Conservation (phyloP, 2,329 filamentous ascomycete genomes). For the Fusarium ambrosium region DNA sequence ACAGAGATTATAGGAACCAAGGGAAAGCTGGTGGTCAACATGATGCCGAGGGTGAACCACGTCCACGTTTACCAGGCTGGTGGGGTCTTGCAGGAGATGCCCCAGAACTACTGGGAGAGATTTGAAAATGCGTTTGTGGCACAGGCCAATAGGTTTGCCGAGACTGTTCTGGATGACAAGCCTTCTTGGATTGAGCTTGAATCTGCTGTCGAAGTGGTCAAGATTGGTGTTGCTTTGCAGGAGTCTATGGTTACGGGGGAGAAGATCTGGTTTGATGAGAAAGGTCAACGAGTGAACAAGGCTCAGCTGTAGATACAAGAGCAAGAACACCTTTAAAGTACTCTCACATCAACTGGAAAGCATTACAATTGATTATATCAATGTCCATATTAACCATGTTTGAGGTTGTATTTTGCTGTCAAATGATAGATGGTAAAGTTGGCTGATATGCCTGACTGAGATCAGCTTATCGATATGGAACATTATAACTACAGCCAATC, state of each 20-base stretch:
- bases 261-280: constrained; percentile 70
- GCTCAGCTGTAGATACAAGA: background rate
- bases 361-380: background rate
- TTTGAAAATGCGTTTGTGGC: constrained; percentile 74
- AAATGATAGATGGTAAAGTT: too few species aligned
- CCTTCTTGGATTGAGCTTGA: constrained; percentile 68
- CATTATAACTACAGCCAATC: too few species aligned
- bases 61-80: constrained; percentile 67
- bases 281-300: constrained; percentile 18
- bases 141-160: constrained; percentile 74
- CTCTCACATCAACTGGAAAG: background rate
- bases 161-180: constrained; percentile 67
- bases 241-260: constrained; percentile 66
- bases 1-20: constrained; percentile 77
- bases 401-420: too few species aligned
- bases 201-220: constrained; percentile 70
- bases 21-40: constrained; percentile 73
- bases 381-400: background rate
- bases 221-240: constrained; percentile 72
- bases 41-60: constrained; percentile 64
- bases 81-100: constrained; percentile 68
- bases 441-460: too few species aligned
- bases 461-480: too few species aligned
- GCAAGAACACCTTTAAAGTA: background rate
- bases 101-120: constrained; percentile 71